These are phyloP conservation scores for Talaromyces liani DNA, from an alignment of 495 filamentous ascomycete species.

Conservation along the genomic window DNA sequence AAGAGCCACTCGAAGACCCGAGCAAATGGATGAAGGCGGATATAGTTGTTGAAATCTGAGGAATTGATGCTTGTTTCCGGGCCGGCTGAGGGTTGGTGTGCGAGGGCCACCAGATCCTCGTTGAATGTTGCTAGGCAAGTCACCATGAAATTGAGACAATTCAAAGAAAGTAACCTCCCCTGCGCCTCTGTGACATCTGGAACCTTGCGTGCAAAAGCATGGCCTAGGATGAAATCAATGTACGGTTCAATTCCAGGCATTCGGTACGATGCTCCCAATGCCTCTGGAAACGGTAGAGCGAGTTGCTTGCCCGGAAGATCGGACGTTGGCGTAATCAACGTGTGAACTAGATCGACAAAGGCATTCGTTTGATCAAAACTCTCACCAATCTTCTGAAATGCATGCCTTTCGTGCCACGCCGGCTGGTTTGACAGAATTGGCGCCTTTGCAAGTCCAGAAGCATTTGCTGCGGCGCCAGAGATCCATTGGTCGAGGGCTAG, in stretches of 20 bases:
- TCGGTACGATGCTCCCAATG: conserved; percentile 68
- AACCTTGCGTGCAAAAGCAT: conserved; percentile 57
- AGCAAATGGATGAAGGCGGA: conserved; percentile 81
- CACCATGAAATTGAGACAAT: conserved; percentile 71
- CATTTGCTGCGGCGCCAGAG: conserved; percentile 42
- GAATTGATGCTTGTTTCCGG: conserved; percentile 67
- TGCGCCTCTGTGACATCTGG: conserved; percentile 52
- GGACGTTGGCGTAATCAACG: conserved; percentile 55
- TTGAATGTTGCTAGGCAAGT: conserved; percentile 78
- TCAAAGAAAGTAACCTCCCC: conserved; percentile 60
- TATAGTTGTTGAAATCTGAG: conserved; percentile 65
- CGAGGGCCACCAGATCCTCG: conserved; percentile 78
- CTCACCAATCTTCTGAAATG: conserved; percentile 51
- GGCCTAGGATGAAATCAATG: conserved; percentile 77
- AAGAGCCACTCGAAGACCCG: conserved; percentile 97
- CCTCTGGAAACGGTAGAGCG: conserved; percentile 79
- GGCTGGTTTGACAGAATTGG: conserved; percentile 31
- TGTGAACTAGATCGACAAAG: conserved; percentile 65
- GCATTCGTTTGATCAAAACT: conserved; percentile 76
- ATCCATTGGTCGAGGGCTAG: conserved; percentile 64
- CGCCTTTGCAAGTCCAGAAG: conserved; percentile 24
- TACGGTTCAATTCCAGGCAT: conserved; percentile 87
- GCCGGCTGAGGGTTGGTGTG: conserved; percentile 61
- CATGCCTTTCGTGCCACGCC: conserved; percentile 43
- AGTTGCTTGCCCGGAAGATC: conserved; percentile 43